A percentile compares a stretch with the other conserved stretches of the same genome.
phyloP scores from a whole-genome alignment of 1,284 basidiomycete genomes.

The Cutaneotrichosporon spelunceum region DNA sequence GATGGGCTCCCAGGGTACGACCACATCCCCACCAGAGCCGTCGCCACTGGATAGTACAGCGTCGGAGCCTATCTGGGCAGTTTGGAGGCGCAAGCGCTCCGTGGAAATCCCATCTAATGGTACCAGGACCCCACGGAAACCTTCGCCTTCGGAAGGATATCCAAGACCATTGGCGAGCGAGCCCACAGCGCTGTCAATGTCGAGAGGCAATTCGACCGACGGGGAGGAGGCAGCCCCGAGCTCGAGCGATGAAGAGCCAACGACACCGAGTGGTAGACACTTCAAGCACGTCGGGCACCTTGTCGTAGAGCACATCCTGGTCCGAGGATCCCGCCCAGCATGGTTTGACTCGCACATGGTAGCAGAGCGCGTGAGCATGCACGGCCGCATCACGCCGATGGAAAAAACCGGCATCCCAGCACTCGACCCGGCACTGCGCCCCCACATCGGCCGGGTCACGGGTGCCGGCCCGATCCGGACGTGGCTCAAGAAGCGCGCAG shows the following conservation, averaged over 20 bases:
- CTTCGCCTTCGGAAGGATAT: not conserved
- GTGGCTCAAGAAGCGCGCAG: slow-evolving; percentile 42
- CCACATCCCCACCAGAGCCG: not conserved
- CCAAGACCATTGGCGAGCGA: not conserved
- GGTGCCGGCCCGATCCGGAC: slow-evolving; percentile 43
- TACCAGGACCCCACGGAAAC: not conserved
- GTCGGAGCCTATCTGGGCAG: not conserved
- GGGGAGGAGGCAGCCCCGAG: not conserved
- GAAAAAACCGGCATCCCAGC: slow-evolving; percentile 61
- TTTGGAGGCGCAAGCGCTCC: not conserved
- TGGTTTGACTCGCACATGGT: slow-evolving; percentile 58
- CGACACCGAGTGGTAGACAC: not conserved
- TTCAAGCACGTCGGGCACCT: not conserved
- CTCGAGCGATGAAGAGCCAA: not conserved
- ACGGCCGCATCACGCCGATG: slow-evolving; percentile 71
- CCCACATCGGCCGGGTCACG: slow-evolving; percentile 42
- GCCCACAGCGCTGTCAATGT: not conserved
- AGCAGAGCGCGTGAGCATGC: slow-evolving; percentile 78
- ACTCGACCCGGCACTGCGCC: slow-evolving; percentile 32
- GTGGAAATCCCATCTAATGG: not conserved
- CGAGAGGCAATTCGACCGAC: not conserved
- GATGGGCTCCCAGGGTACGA: no score
- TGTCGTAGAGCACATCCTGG: not conserved
- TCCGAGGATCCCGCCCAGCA: slow-evolving; percentile 35
- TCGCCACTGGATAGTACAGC: not conserved